Base-by-base conservation (phyloP, 306 rosid species). In the Pyrus pyrifolia region DNA sequence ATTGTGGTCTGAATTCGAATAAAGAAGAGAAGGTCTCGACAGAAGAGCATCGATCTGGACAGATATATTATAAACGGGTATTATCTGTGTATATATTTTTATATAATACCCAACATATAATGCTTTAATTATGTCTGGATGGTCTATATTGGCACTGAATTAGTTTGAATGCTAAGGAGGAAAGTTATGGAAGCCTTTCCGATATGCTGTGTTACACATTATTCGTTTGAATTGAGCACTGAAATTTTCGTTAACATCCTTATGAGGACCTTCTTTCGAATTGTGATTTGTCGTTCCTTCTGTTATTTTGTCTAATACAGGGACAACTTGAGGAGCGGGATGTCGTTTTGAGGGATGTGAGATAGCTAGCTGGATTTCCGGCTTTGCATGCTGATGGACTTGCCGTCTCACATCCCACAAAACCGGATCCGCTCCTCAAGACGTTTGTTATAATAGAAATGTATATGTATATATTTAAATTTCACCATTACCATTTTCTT, bases 31-130 rank as follows among this genome's bases (percentile, higher is more conserved):
- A 73, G 76, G 27, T 73, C 53, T 30, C 42, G 68, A 68, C 55
- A 60, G 81, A 74, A 78, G 71, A 77, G 57, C 76, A 76, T 64
- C 75, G 81, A 73, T 74, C 70, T 69, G 76, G 81, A 78, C 74
- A 64, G 79, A 73, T 42, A 46, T 67, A 12, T 13, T 62, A 46
- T n/a, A 77, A 63, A 61, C 13, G 67, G 64, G 74, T 66, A 74
- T 62, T 62, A 25, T 51, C 22, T 52, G 45, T 76, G 84, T 76
- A 73, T 58, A 81, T 72, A 44, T 84, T 64, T 76, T 51, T 57
- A 62, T 81, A 22, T 82, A 72, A 79, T 68, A 61, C 69, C 70
- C 67, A 58, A 74, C 67, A 23, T 44, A 68, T 81, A 59, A 69
- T 40, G 67, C 73, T 78, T 63, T 22, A 46, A 81, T 38, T 51